Evolutionary conservation across 768 basidiomycete species (phyloP).

Genomic region (Rhizopogon rudus): DNA sequence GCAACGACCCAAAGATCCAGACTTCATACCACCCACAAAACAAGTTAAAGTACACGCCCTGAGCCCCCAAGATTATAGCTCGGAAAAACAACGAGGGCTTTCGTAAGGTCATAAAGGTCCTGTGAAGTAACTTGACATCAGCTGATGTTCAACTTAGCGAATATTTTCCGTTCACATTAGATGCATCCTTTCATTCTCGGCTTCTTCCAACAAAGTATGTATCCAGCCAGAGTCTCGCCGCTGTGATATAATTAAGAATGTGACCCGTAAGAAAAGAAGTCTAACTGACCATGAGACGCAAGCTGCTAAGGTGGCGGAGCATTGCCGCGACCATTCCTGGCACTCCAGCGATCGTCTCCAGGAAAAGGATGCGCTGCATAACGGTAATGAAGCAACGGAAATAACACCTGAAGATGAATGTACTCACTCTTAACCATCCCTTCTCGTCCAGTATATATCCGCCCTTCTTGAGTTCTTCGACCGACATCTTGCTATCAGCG

Average conservation of each 20-base stretch:
- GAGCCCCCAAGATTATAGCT: constrained; percentile 78
- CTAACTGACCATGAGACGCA: constrained; percentile 74
- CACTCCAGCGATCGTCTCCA: constrained; percentile 91
- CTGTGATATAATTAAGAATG: constrained; percentile 19
- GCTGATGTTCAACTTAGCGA: constrained; percentile 5
- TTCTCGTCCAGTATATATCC: constrained; percentile 72
- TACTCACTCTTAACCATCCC: constrained; percentile 69
- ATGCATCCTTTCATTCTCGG: constrained; percentile 97
- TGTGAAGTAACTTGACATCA: constrained; percentile 23
- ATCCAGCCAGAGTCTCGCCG: constrained; percentile 73
- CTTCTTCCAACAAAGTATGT: constrained; percentile 88
- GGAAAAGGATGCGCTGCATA: constrained; percentile 50
- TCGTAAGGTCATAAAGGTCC: constrained; percentile 93
- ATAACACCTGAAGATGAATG: constrained; percentile 14
- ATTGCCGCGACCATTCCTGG: constrained; percentile 95
- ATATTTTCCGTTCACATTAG: constrained; percentile 53
- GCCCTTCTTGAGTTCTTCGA: constrained; percentile 67
- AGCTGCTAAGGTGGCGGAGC: constrained; percentile 80
- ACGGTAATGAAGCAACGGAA: constrained; percentile 15
- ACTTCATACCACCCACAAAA: constrained; percentile 55
- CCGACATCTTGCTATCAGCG: constrained; percentile 53
- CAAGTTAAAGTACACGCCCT: constrained; percentile 87
- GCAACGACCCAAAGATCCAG: constrained; percentile 6
- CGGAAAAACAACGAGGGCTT: constrained; percentile 81
- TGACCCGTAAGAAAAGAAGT: constrained; percentile 5